Base-by-base conservation (phyloP, 805 yeast genomes). In the Ogataea minuta region DNA sequence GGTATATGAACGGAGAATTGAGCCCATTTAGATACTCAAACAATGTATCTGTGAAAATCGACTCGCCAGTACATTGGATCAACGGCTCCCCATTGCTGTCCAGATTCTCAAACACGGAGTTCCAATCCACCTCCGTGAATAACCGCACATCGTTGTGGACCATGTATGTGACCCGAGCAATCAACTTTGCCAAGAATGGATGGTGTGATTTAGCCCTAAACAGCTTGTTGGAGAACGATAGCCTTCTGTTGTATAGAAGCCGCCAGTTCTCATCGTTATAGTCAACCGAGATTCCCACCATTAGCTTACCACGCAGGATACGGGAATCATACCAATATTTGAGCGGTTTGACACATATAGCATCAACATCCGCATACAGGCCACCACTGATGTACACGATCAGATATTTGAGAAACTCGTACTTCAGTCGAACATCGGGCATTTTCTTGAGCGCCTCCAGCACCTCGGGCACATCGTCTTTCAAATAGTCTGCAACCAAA, bases 331-430 rank as follows among this genome's bases (percentile, higher is more conserved):
- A 51, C 66, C 57, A 53, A 41, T 44, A 47, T 33, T 43, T 45
- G 16, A 53, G 30, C 3, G 78, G 77, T 44, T 67, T 76, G 44
- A 69, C 63, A 7, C 77, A 70, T 42, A 59, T 60, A 0, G 81
- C 75, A 53, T 76, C 81, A 23, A 75, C 72, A 49, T 76, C 82
- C 4, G 78, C 68, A 48, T 75, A 76, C 7, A 71, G 69, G 7
- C 82, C 82, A 30, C 82, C 82, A 24, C 62, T 54, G 9, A 77
- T 69, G 43, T 53, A 74, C 9, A 75, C 48, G 12, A 74, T 62
- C 42, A 74, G 62, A 49, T 76, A 76, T 38, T 78, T 61, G 56
- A 76, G 67, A 44, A 77, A 76, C 50, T 79, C 84, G 63, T 69
- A 74, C 45, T 63, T 60, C 34, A 73, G 57, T 23, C 72, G 62